Conservation (phyloP, 495 filamentous ascomycete genomes). For the Aspergillus ellipticus region DNA sequence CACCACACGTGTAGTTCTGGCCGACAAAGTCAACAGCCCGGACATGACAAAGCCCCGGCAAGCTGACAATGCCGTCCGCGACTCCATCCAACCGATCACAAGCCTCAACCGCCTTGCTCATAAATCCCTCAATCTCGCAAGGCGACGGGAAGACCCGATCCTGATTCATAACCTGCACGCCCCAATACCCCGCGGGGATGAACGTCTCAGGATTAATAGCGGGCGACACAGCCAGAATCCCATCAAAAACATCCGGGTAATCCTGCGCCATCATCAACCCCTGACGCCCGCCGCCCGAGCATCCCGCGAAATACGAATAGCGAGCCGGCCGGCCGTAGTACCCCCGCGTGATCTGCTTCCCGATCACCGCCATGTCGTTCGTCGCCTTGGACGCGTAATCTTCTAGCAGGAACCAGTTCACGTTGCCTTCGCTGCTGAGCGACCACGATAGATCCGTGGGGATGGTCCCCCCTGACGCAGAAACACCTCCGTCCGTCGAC, state of each 20-base stretch:
- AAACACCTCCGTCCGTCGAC: constrained; percentile 33
- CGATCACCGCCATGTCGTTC: constrained; percentile 26
- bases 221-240: constrained; percentile 53
- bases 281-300: constrained; percentile 46
- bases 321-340: constrained; percentile 14
- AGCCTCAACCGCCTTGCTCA: constrained; percentile 33
- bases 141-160: constrained; percentile 36
- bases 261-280: constrained; percentile 42
- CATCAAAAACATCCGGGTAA: constrained; percentile 52
- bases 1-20: constrained; percentile 35
- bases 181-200: constrained; percentile 17
- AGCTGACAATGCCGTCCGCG: constrained; percentile 54
- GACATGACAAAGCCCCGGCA: constrained; percentile 49
- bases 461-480: constrained; percentile 36
- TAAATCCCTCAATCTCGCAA: constrained; percentile 43
- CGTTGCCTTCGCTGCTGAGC: constrained; percentile 34
- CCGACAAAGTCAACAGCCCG: constrained; percentile 46
- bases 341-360: constrained; percentile 13
- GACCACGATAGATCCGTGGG: constrained; percentile 30
- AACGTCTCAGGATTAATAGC: constrained; percentile 40
- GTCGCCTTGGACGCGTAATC: constrained; percentile 39
- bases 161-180: constrained; percentile 21
- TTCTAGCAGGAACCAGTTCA: constrained; percentile 34
- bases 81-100: constrained; percentile 55
- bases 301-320: constrained; percentile 46